phyloP scores from a whole-genome alignment of 2,329 filamentous ascomycete species.

The Stemphylium vesicarium region DNA sequence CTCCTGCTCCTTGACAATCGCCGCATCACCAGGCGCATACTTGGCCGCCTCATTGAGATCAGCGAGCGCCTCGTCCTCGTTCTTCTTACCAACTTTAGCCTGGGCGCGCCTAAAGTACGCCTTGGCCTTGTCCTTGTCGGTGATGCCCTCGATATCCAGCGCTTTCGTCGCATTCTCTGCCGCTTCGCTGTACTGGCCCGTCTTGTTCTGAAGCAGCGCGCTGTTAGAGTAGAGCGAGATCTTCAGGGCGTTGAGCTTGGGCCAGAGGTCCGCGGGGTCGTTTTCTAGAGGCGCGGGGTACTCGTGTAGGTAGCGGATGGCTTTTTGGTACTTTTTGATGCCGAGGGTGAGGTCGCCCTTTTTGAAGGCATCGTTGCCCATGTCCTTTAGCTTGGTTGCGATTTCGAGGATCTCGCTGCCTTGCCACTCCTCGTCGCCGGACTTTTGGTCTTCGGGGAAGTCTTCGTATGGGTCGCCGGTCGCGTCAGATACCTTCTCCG shows the following conservation, averaged over 20 bases:
- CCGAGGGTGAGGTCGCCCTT: conserved; percentile 71
- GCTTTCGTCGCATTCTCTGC: conserved; percentile 74
- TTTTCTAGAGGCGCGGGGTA: conserved; percentile 73
- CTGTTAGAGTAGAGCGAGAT: conserved; percentile 89
- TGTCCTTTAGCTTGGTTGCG: conserved; percentile 84
- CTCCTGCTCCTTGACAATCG: conserved; percentile 75
- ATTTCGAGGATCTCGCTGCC: conserved; percentile 77
- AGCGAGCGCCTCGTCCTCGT: conserved; percentile 74
- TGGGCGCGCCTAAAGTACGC: conserved; percentile 82
- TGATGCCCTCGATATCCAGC: conserved; percentile 67
- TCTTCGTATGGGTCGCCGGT: conserved; percentile 95
- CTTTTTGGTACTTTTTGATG: conserved; percentile 94
- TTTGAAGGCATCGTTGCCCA: conserved; percentile 94
- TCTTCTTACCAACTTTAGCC: conserved; percentile 77
- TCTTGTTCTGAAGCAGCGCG: conserved; percentile 84
- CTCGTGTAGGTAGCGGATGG: conserved; percentile 84
- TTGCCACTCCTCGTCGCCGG: conserved; percentile 63
- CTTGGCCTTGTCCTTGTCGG: conserved; percentile 84
- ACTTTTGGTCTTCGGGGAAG: conserved; percentile 82
- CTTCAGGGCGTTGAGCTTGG: conserved; percentile 74
- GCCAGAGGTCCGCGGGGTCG: conserved; percentile 71
- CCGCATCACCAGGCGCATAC: conserved; percentile 71
- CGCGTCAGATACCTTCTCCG: conserved; percentile 73
- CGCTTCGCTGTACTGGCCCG: conserved; percentile 73
- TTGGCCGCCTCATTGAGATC: conserved; percentile 54